phyloP scores from a whole-genome alignment of 768 basidiomycete genomes.

The Tricholoma sp. region DNA sequence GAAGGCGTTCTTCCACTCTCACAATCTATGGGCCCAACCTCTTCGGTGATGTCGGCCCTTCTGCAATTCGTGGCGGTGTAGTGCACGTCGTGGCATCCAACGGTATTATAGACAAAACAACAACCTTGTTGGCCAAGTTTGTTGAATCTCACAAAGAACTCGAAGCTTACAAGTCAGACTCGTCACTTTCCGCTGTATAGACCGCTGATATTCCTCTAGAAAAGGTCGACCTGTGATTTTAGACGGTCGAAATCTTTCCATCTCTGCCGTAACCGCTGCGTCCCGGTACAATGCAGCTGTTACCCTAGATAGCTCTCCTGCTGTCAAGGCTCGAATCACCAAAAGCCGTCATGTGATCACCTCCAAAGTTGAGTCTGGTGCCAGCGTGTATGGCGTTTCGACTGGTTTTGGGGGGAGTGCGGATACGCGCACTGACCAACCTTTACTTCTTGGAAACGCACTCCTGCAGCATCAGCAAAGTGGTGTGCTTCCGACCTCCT shows the following conservation, averaged over 20 bases:
- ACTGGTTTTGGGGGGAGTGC: slow-evolving; percentile 87
- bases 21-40: slow-evolving; percentile 17
- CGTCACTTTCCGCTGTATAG: background rate
- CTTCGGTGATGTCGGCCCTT: slow-evolving; percentile 11
- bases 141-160: slow-evolving; percentile 57
- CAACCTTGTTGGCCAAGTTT: slow-evolving; percentile 49
- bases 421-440: slow-evolving; percentile 75
- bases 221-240: slow-evolving; percentile 57
- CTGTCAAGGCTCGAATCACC: slow-evolving; percentile 47
- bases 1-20: slow-evolving; percentile 22
- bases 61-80: slow-evolving; percentile 12
- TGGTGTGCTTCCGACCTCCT: slow-evolving; percentile 64
- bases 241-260: slow-evolving; percentile 66
- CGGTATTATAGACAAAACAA: slow-evolving; percentile 14
- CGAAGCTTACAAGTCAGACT: slow-evolving; percentile 54
- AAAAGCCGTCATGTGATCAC: slow-evolving; percentile 60
- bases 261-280: slow-evolving; percentile 73
- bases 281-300: slow-evolving; percentile 58
- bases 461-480: slow-evolving; percentile 81
- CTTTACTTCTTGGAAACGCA: slow-evolving; percentile 69
- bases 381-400: slow-evolving; percentile 79
- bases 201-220: slow-evolving; percentile 29
- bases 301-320: slow-evolving; percentile 42
- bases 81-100: slow-evolving; percentile 13
- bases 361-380: slow-evolving; percentile 59